phyloP scores from a whole-genome alignment of 148 eudicot genomes.

The Vaccinium macrocarpon region DNA sequence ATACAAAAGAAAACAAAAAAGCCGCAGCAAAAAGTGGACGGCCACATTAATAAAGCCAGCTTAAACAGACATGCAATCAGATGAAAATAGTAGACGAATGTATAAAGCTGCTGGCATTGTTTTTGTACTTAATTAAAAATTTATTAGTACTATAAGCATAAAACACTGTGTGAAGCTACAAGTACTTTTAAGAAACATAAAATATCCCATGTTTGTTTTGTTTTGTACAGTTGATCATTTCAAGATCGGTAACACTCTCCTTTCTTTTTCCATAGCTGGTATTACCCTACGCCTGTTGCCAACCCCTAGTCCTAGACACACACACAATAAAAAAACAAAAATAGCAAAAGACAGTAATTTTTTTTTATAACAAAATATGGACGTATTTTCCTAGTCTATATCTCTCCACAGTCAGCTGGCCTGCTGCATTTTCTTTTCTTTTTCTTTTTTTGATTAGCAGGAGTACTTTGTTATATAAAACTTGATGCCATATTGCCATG shows the following conservation, averaged over 20 bases:
- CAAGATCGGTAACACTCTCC: too few species aligned
- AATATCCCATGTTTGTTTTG: not conserved
- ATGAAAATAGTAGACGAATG: slow-evolving; percentile 8
- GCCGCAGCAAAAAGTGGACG: slow-evolving; percentile 36
- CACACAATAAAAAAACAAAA: not conserved
- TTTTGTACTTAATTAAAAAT: not conserved
- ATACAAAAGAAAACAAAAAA: not conserved
- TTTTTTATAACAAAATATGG: not conserved
- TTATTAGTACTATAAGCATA: not conserved
- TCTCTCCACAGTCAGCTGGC: not conserved
- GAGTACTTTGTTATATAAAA: too few species aligned
- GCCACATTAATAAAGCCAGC: not conserved
- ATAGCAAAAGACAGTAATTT: not conserved
- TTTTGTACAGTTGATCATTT: too few species aligned
- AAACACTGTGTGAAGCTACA: too few species aligned
- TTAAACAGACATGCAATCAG: slow-evolving; percentile 6
- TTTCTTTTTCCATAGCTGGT: not conserved
- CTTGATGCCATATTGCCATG: too few species aligned
- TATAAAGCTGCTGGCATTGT: slow-evolving; percentile 34
- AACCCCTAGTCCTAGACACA: not conserved
- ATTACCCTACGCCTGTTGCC: not conserved
- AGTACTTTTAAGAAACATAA: too few species aligned
- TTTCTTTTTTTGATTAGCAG: too few species aligned
- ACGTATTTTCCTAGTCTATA: not conserved
- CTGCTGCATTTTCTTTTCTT: too few species aligned